phyloP scores from a whole-genome alignment of 805 yeast species.

The Yamadazyma scolyti region DNA sequence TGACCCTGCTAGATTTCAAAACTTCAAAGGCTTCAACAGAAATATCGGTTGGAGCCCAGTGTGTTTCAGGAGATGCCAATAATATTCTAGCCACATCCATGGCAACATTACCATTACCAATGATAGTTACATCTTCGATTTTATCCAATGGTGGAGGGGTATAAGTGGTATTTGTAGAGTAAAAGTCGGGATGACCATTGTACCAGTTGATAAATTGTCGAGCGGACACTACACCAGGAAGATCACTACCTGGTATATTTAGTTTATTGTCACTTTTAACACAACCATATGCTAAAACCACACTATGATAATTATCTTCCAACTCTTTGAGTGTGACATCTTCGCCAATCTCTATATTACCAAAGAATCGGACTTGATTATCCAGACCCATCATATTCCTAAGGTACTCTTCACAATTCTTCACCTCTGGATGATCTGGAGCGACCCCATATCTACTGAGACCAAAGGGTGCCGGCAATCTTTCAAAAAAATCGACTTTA shows the following conservation, averaged over 20 bases:
- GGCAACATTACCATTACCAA: conserved; percentile 98
- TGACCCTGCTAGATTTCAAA: conserved; percentile 53
- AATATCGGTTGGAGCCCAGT: conserved; percentile 74
- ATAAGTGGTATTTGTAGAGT: conserved; percentile 19
- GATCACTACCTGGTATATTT: conserved; percentile 58
- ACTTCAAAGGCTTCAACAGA: conserved; percentile 52
- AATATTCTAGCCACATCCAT: conserved; percentile 83
- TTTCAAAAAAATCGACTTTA: conserved; percentile 76
- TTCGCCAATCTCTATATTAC: conserved; percentile 67
- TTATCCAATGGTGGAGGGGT: conserved; percentile 54
- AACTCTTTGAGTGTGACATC: conserved; percentile 53
- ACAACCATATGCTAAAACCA: conserved; percentile 83
- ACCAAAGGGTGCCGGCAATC: conserved; percentile 87
- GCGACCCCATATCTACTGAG: conserved; percentile 95
- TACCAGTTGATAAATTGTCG: conserved; percentile 94
- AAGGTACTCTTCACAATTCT: conserved; percentile 75
- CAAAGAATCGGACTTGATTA: conserved; percentile 49
- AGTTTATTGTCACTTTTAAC: conserved; percentile 50
- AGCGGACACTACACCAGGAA: conserved; percentile 72
- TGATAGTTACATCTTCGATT: conserved; percentile 64
- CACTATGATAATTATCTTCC: conserved; percentile 58
- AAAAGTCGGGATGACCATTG: conserved; percentile 74
- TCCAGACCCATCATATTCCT: conserved; percentile 38
- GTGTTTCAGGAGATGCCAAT: conserved; percentile 49
- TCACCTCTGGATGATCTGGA: conserved; percentile 98